A percentile compares a stretch with the other conserved stretches of the same genome.
phyloP scores from a whole-genome alignment of 768 basidiomycete genomes.

The Lyophyllum shimeji region DNA sequence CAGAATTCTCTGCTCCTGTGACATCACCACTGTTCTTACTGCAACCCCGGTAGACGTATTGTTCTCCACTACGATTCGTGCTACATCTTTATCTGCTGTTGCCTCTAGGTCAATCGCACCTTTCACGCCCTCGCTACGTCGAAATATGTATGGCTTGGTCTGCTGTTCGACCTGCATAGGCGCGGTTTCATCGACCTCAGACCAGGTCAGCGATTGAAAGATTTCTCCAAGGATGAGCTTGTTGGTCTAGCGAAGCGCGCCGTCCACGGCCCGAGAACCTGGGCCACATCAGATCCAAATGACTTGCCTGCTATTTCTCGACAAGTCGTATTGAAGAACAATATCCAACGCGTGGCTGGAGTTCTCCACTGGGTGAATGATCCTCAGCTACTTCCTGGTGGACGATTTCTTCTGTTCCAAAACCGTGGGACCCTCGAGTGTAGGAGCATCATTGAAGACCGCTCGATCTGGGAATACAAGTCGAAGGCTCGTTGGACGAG shows the following conservation, averaged over 20 bases:
- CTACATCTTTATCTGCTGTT: not conserved
- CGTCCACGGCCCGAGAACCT: not conserved
- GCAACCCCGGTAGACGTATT: not conserved
- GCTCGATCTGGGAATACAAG: not conserved
- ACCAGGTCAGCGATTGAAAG: not conserved
- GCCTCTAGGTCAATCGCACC: not conserved
- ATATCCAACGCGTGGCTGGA: not conserved
- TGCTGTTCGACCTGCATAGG: not conserved
- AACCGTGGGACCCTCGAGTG: not conserved
- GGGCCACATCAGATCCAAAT: not conserved
- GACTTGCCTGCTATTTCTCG: not conserved
- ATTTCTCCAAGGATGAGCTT: not conserved
- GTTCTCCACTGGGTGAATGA: not conserved
- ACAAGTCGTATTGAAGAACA: not conserved
- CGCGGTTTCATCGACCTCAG: slow-evolving; percentile 8
- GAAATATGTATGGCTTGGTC: slow-evolving; percentile 16
- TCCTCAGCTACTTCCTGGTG: not conserved
- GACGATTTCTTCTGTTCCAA: not conserved
- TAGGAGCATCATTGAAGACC: too few relatives aligned
- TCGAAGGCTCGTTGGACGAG: not conserved
- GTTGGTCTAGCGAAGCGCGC: slow-evolving; percentile 6
- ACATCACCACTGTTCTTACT: slow-evolving; percentile 4
- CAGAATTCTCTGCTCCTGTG: slow-evolving; percentile 1
- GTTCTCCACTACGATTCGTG: not conserved
- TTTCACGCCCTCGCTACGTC: slow-evolving; percentile 46